Percentiles rank a stretch among this genome's conserved stretches.
Conservation (phyloP, 2,329 filamentous ascomycete species). For the Parafenestella ontariensis region DNA sequence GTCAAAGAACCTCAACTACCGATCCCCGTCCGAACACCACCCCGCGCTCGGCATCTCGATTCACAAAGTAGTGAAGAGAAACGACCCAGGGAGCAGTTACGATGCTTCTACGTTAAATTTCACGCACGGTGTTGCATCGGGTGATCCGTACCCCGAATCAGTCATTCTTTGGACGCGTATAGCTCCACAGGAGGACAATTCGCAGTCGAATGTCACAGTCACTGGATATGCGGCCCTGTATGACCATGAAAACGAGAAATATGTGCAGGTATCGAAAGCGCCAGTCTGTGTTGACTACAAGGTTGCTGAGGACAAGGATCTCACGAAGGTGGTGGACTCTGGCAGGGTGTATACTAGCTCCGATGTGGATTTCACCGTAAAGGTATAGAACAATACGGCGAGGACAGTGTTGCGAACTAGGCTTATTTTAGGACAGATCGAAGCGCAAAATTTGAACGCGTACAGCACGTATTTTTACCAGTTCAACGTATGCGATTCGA, state of each 20-base stretch:
- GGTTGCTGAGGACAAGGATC: constrained; percentile 59
- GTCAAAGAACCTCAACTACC: constrained; percentile 69
- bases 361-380: constrained; percentile 78
- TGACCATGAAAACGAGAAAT: constrained; percentile 61
- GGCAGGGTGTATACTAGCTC: constrained; percentile 73
- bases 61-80: constrained; percentile 65
- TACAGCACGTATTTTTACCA: constrained; percentile 75
- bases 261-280: constrained; percentile 61
- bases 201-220: constrained; percentile 57
- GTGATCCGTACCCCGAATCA: constrained; percentile 54
- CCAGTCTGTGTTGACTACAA: constrained; percentile 74
- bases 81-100: constrained; percentile 32
- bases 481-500: constrained; percentile 71
- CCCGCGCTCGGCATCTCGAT: constrained; percentile 69
- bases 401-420: background rate
- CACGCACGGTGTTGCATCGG: constrained; percentile 56
- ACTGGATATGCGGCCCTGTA: constrained; percentile 63
- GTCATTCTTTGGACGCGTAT: constrained; percentile 46
- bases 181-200: constrained; percentile 49
- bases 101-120: constrained; percentile 36
- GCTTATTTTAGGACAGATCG: constrained; percentile 57
- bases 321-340: constrained; percentile 57
- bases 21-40: constrained; percentile 70
- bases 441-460: constrained; percentile 67
- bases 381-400: constrained; percentile 53